These are phyloP conservation scores for Diaporthe vaccinii DNA, from an alignment of 2,329 filamentous ascomycete species.

Conservation along the genomic window DNA sequence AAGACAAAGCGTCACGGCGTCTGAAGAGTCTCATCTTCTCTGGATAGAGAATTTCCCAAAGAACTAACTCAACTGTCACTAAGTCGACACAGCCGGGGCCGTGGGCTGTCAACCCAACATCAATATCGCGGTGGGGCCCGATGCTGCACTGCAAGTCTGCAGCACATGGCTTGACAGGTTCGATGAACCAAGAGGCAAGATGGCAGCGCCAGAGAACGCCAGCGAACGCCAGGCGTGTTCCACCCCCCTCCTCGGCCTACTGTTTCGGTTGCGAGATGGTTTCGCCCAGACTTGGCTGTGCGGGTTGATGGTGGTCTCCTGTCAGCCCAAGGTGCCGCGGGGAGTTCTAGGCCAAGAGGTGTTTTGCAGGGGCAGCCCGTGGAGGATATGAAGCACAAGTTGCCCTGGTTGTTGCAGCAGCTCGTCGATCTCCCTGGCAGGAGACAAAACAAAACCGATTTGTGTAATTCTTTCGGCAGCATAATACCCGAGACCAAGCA, in stretches of 20 bases:
- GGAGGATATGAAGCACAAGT: slow-evolving; percentile 23
- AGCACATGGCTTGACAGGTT: slow-evolving; percentile 7
- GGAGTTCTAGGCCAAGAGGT: slow-evolving; percentile 17
- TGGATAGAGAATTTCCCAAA: slow-evolving; percentile 23
- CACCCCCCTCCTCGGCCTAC: background rate
- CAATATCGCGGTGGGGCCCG: slow-evolving; percentile 17
- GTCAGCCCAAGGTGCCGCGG: slow-evolving; percentile 27
- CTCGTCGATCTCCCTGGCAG: slow-evolving; percentile 20
- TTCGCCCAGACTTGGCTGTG: slow-evolving; percentile 28
- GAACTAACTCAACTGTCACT: slow-evolving; percentile 4
- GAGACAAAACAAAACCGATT: slow-evolving; percentile 26
- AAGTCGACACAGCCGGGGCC: background rate
- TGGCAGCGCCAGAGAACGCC: slow-evolving; percentile 2
- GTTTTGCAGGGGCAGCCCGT: slow-evolving; percentile 29
- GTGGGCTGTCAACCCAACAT: slow-evolving; percentile 21
- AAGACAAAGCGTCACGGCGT: slow-evolving; percentile 1
- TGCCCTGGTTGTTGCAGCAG: slow-evolving; percentile 29
- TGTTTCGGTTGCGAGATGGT: slow-evolving; percentile 19
- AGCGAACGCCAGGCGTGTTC: background rate
- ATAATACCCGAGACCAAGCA: slow-evolving; percentile 25
- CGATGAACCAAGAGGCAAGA: background rate
- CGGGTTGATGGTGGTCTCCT: slow-evolving; percentile 14
- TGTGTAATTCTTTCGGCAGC: slow-evolving; percentile 21
- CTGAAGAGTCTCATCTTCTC: slow-evolving; percentile 14
- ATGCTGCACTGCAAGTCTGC: slow-evolving; percentile 5